These are phyloP conservation scores for Novymonas esmeraldas DNA, from an alignment of 208 protist genomes.

Conservation along the genomic window DNA sequence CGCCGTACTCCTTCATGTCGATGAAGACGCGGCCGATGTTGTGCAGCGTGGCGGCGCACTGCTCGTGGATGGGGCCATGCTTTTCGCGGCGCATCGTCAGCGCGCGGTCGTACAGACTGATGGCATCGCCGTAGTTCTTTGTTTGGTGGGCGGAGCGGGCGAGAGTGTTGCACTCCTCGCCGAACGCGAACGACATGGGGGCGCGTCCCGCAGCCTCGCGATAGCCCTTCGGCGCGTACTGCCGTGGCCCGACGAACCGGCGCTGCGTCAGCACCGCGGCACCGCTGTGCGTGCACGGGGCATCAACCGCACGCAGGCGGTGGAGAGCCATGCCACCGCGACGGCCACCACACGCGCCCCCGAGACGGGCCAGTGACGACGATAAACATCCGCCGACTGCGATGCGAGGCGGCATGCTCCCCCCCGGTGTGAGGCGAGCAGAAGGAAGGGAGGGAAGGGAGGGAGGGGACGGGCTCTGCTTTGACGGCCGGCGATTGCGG, in stretches of 20 bases:
- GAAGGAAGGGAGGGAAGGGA: too few species aligned
- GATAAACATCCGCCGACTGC: conserved; percentile 1
- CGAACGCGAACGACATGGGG: conserved; percentile 87
- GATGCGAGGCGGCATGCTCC: background rate
- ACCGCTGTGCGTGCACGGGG: background rate
- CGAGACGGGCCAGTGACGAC: background rate
- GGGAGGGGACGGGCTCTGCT: too few species aligned
- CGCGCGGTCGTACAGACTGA: conserved; percentile 83
- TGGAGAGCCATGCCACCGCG: background rate
- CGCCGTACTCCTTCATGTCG: conserved; percentile 90
- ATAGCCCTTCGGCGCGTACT: conserved; percentile 86
- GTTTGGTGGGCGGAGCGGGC: conserved; percentile 84
- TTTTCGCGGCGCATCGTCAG: conserved; percentile 83
- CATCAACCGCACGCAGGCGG: conserved; percentile 3
- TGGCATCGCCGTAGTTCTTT: conserved; percentile 91
- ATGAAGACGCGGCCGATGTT: conserved; percentile 90
- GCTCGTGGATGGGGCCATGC: conserved; percentile 80
- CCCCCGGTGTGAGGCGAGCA: too few species aligned
- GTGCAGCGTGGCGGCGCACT: conserved; percentile 86
- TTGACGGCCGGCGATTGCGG: too few species aligned
- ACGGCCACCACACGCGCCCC: background rate
- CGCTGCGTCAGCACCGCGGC: conserved; percentile 21
- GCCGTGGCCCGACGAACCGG: conserved; percentile 73
- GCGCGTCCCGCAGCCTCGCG: conserved; percentile 80
- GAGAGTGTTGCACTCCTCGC: conserved; percentile 85